phyloP scores from a whole-genome alignment of 495 filamentous ascomycete species.

The Tetracladium setigerum region DNA sequence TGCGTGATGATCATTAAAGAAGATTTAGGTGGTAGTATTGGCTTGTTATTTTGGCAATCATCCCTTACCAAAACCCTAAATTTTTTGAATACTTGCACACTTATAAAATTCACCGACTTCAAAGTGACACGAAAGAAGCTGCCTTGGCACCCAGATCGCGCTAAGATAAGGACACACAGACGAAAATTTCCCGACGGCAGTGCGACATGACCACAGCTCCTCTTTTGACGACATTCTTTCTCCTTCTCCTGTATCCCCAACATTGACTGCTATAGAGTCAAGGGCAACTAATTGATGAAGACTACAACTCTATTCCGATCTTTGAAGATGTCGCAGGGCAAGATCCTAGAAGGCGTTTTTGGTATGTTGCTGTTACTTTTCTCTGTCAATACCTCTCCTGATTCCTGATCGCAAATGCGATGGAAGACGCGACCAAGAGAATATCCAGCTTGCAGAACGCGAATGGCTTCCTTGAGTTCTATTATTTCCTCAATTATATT shows the following conservation, averaged over 20 bases:
- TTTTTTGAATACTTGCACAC: too few relatives aligned
- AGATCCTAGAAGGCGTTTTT: slow-evolving; percentile 68
- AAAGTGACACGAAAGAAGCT: too few relatives aligned
- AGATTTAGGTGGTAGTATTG: too few relatives aligned
- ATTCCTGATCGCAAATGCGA: too few relatives aligned
- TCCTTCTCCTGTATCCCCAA: slow-evolving; percentile 27
- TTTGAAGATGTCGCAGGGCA: slow-evolving; percentile 45
- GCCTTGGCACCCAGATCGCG: slow-evolving; percentile 19
- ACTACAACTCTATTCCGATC: slow-evolving; percentile 12
- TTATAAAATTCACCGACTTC: too few relatives aligned
- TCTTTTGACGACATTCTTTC: slow-evolving; percentile 25
- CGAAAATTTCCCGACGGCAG: not conserved
- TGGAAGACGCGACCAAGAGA: too few relatives aligned
- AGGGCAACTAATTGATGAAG: not conserved
- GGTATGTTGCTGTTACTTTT: slow-evolving; percentile 42
- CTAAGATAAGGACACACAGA: slow-evolving; percentile 22
- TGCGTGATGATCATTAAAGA: too few relatives aligned
- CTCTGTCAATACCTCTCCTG: not conserved
- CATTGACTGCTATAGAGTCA: slow-evolving; percentile 21
- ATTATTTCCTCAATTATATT: too few relatives aligned
- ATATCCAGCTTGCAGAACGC: too few relatives aligned
- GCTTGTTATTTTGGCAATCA: too few relatives aligned
- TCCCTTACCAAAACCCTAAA: too few relatives aligned
- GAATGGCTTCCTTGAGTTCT: too few relatives aligned
- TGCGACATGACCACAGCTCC: slow-evolving; percentile 22